Base-by-base conservation (phyloP, 2,329 filamentous ascomycete genomes). In the Seiridium cupressi region DNA sequence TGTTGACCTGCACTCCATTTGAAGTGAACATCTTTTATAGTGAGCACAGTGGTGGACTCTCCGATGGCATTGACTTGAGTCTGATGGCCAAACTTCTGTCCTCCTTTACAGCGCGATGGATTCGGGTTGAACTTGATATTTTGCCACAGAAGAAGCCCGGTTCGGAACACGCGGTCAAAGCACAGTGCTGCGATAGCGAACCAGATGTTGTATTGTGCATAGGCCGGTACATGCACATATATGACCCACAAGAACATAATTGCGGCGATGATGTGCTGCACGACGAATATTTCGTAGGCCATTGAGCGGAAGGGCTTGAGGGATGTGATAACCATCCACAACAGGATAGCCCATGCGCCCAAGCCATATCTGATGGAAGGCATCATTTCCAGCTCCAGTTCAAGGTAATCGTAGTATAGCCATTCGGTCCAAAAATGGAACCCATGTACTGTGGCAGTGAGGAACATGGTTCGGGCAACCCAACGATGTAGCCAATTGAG, bases 401-500 rank as follows among this genome's bases (percentile, higher is more conserved):
- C 73, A 36, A 90, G 79, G 60, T 89, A 85, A 60, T 84, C 83
- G 58, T 84, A 81, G 9, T 77, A 76, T 34, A 81, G 80, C 86
- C 88, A 91, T 68, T 88, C 82, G 3, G 77, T 76, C 74, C 86
- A 87, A 70, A 90, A 91, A 70, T 89, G 85, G 65, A 85, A 89
- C 61, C 89, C 88, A 66, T 92, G 89, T 3, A 91, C 80, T 1
- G 87, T 87, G 1, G 84, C 85, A 0, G 86, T 90, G 13, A 91
- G 75, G 42, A 91, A 82, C 75, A 91, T 84, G 59, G 86, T 89
- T 61, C 89, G 82, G 3, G 85, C 87, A 8, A 88, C 84, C 89
- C 89, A 92, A 62, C 89, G 82, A 67, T 92, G 89, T 57, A 91
- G 73, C 89, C 89, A 91, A 70, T 90, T 91, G 60, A 91, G 76